These are phyloP conservation scores for Microascus cirrosus DNA, from an alignment of 2,329 filamentous ascomycete species.

Conservation along the genomic window DNA sequence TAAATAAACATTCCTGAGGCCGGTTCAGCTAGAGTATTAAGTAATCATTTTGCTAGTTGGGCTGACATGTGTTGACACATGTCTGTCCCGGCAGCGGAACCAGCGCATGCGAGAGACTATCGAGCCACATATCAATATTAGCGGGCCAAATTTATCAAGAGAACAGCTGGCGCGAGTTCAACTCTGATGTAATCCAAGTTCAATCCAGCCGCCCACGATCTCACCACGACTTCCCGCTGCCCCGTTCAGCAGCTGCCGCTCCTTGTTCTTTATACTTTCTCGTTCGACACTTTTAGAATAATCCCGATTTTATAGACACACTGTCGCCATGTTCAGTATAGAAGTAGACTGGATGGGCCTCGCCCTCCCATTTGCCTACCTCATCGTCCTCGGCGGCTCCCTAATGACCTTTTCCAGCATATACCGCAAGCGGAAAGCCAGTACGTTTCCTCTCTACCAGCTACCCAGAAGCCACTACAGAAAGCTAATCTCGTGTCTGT, in stretches of 20 bases:
- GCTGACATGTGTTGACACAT: background rate
- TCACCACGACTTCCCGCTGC: conserved; percentile 3
- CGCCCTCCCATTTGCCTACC: conserved; percentile 77
- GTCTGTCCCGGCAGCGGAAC: background rate
- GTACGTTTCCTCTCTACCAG: conserved; percentile 32
- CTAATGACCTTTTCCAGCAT: conserved; percentile 86
- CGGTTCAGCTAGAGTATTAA: background rate
- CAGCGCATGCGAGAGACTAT: background rate
- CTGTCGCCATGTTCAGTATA: conserved; percentile 35
- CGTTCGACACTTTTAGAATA: background rate
- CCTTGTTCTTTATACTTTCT: background rate
- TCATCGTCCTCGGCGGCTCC: conserved; percentile 76
- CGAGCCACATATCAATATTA: background rate
- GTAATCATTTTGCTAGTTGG: background rate
- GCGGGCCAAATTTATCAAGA: background rate
- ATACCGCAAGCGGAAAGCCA: conserved; percentile 84
- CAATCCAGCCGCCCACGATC: conserved; percentile 2
- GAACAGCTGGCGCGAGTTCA: conserved; percentile 5
- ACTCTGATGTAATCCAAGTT: conserved; percentile 2
- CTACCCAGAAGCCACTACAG: background rate
- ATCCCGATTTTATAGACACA: background rate
- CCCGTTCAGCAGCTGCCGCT: conserved; percentile 1
- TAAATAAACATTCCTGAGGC: background rate
- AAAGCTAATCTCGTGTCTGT: conserved; percentile 7
- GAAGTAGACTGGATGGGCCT: conserved; percentile 73